phyloP scores from a whole-genome alignment of 1,139 yeast species.

The Magnusiomyces fungicola region DNA sequence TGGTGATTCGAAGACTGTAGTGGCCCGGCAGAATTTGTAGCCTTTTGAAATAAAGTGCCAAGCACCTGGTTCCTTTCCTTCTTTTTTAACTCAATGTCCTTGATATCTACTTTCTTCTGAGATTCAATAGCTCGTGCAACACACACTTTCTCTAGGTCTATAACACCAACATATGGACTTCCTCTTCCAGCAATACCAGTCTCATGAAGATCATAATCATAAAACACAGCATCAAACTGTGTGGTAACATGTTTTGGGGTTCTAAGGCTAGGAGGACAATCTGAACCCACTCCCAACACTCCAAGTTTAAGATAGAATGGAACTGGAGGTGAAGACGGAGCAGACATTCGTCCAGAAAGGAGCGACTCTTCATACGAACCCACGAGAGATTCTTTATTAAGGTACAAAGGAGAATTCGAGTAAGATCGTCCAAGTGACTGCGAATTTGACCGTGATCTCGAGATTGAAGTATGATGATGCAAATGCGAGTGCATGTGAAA shows the following conservation, averaged over 20 bases:
- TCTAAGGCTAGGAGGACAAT: slow-evolving; percentile 16
- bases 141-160: slow-evolving; percentile 31
- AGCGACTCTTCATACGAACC: slow-evolving; percentile 35
- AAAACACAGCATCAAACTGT: slow-evolving; percentile 34
- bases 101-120: too few species aligned
- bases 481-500: too few species aligned
- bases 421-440: slow-evolving; percentile 11
- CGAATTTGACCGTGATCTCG: too few species aligned
- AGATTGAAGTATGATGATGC: too few species aligned
- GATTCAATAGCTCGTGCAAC: not conserved
- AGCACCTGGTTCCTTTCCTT: too few species aligned
- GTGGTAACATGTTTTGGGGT: slow-evolving; percentile 28
- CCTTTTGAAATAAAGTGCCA: not conserved
- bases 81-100: not conserved
- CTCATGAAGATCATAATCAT: slow-evolving; percentile 26
- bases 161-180: slow-evolving; percentile 38
- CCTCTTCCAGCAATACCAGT: slow-evolving; percentile 23
- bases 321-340: slow-evolving; percentile 30
- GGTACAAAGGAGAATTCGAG: slow-evolving; percentile 16
- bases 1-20: not conserved
- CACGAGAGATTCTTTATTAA: slow-evolving; percentile 22
- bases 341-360: slow-evolving; percentile 32
- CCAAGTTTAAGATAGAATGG: slow-evolving; percentile 25
- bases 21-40: not conserved
- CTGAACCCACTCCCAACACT: slow-evolving; percentile 18